phyloP scores from a whole-genome alignment of 345 rosid species.

The Bruguiera sexangula region DNA sequence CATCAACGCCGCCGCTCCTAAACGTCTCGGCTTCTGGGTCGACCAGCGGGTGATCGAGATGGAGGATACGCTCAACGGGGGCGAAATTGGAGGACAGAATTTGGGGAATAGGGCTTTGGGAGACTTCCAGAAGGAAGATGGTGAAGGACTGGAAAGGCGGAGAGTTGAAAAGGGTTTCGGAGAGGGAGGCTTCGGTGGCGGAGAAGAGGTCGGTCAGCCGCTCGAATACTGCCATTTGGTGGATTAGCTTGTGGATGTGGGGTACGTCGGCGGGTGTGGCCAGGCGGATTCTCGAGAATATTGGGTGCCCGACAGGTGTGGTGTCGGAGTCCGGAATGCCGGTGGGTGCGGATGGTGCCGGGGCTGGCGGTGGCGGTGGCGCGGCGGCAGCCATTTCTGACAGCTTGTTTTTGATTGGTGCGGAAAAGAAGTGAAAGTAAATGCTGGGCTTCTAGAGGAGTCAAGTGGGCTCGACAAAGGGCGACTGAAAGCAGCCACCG shows the following conservation, averaged over 20 bases:
- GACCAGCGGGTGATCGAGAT: constrained; percentile 44
- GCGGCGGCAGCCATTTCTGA: constrained; percentile 79
- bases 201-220: constrained; percentile 57
- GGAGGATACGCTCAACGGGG: constrained; percentile 35
- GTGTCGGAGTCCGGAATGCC: constrained; percentile 31
- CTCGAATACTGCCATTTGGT: constrained; percentile 90
- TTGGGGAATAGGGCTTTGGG: constrained; percentile 45
- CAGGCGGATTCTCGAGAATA: constrained; percentile 84
- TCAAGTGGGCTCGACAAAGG: neutral
- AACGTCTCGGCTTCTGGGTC: constrained; percentile 59
- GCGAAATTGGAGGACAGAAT: constrained; percentile 27
- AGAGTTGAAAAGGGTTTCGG: constrained; percentile 68
- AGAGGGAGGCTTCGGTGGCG: constrained; percentile 76
- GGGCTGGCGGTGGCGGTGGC: constrained; percentile 80
- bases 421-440: too few species aligned
- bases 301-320: constrained; percentile 42
- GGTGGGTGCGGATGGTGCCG: constrained; percentile 52
- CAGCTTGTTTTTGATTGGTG: neutral
- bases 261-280: constrained; percentile 73
- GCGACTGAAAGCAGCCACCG: fast-evolving
- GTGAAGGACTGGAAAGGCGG: constrained; percentile 79
- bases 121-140: constrained; percentile 74
- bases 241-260: constrained; percentile 76
- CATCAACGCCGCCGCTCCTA: constrained; percentile 31
- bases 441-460: neutral